Evolutionary conservation across 176 grass and related monocot species (phyloP).

Genomic region (Avena atlantica): DNA sequence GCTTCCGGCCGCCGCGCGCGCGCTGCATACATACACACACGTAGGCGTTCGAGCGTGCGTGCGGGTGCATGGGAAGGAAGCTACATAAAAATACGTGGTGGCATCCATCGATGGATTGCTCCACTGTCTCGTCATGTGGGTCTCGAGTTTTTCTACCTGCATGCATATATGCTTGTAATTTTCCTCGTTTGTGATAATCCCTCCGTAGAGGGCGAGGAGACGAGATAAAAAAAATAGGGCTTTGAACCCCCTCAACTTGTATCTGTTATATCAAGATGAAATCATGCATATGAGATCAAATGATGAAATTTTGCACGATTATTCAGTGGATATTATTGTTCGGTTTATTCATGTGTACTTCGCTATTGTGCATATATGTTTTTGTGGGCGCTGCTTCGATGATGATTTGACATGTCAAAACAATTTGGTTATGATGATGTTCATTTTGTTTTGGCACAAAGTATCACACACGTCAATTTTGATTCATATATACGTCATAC

Average conservation of each 20-base stretch:
- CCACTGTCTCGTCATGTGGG: conserved; percentile 40
- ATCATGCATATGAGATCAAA: conserved; percentile 44
- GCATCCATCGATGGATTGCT: neutral
- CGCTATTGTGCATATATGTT: neutral
- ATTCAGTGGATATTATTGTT: neutral
- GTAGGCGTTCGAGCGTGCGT: no score
- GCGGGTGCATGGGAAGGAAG: conserved; percentile 21
- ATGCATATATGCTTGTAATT: conserved; percentile 43
- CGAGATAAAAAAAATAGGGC: conserved; percentile 39
- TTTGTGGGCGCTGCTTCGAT: no score
- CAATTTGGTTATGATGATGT: neutral
- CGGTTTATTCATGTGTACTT: neutral
- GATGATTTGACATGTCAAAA: neutral
- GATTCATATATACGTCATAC: no score
- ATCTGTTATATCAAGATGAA: conserved; percentile 33
- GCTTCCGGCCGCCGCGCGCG: neutral
- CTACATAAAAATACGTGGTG: conserved; percentile 30
- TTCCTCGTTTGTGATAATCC: conserved; percentile 45
- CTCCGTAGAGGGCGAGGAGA: conserved; percentile 35
- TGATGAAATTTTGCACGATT: conserved; percentile 39
- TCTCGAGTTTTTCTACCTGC: conserved; percentile 52
- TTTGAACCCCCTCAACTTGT: conserved; percentile 9
- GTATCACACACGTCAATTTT: neutral
- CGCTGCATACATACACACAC: no score
- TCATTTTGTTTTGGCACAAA: neutral